Conservation (phyloP, 257 asterid genomes). For the Marsdenia floribunda region DNA sequence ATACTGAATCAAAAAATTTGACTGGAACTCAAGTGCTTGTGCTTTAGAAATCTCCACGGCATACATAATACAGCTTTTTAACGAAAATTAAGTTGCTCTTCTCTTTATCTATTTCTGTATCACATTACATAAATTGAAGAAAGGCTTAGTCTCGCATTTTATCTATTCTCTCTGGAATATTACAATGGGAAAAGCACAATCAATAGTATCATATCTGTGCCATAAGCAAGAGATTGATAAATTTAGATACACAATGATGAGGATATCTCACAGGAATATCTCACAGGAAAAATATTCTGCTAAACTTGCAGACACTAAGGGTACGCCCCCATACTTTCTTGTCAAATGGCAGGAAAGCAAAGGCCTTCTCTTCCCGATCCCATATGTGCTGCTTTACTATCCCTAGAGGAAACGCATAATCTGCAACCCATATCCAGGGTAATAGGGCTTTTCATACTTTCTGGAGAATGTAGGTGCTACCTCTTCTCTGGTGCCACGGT, state of each 20-base stretch:
- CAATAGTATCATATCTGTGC: neutral
- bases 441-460: neutral
- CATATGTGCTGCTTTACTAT: no score
- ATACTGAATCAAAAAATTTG: no score
- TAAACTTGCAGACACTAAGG: neutral
- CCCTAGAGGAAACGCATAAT: neutral
- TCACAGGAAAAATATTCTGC: neutral
- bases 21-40: neutral
- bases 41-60: neutral
- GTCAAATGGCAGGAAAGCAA: neutral
- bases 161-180: neutral
- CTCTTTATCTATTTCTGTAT: neutral
- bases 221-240: neutral
- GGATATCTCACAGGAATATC: neutral
- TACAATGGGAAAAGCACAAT: no score
- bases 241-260: neutral
- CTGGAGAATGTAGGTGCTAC: neutral
- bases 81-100: neutral
- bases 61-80: neutral
- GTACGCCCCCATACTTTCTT: neutral
- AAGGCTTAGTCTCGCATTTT: neutral
- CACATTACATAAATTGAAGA: neutral
- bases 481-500: neutral
- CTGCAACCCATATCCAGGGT: neutral
- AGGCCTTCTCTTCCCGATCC: neutral